Evolutionary conservation across 306 rosid genomes (phyloP).

Genomic region (Alnus rubra): DNA sequence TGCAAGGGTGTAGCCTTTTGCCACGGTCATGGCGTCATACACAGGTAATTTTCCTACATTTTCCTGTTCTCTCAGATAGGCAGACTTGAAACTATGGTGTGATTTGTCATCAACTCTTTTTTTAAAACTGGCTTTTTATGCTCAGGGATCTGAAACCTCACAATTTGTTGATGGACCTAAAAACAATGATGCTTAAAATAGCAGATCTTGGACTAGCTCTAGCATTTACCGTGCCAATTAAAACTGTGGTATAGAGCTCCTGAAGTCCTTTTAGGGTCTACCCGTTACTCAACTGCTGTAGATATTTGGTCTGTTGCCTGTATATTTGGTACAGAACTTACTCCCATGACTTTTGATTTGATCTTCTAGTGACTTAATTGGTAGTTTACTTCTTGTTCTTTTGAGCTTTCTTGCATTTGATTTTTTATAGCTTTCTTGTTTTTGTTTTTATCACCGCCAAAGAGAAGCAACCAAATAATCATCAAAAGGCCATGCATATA

Average conservation of each 20-base stretch:
- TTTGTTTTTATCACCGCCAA: too few relatives aligned
- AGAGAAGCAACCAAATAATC: too few relatives aligned
- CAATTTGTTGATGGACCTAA: slow-evolving; percentile 87
- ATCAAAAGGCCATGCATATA: too few relatives aligned
- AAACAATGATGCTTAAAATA: slow-evolving; percentile 79
- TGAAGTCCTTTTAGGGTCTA: slow-evolving; percentile 92
- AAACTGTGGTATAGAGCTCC: slow-evolving; percentile 98
- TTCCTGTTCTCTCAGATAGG: too few relatives aligned
- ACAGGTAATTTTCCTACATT: too few relatives aligned
- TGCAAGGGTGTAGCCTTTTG: slow-evolving; percentile 98
- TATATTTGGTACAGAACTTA: slow-evolving; percentile 64
- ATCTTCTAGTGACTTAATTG: not conserved
- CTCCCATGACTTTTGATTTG: not conserved
- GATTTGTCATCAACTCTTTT: too few relatives aligned
- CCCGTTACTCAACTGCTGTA: slow-evolving; percentile 93
- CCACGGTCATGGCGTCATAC: slow-evolving; percentile 97
- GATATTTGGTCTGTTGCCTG: slow-evolving; percentile 98
- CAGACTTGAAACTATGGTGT: too few relatives aligned
- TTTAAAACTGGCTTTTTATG: not conserved
- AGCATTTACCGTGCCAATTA: slow-evolving; percentile 86
- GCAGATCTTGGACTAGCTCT: slow-evolving; percentile 97
- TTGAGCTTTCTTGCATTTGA: too few relatives aligned
- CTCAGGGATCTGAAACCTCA: slow-evolving; percentile 91
- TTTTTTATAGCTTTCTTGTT: too few relatives aligned
- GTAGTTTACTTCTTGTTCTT: too few relatives aligned